Evolutionary conservation across 805 yeast genomes (phyloP).

Genomic region (Monosporozyma yasuniensis): DNA sequence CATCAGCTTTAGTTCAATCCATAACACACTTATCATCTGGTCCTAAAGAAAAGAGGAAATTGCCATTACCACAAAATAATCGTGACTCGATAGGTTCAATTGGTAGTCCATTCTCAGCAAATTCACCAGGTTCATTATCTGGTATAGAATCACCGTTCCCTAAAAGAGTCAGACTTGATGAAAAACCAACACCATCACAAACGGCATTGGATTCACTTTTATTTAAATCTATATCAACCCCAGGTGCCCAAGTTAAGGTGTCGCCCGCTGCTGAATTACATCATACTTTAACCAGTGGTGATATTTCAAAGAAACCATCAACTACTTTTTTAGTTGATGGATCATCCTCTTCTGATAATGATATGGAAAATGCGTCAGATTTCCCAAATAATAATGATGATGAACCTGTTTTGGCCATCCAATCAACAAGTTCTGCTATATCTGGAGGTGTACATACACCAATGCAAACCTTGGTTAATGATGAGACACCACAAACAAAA

Average conservation of each 20-base stretch:
- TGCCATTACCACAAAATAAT: constrained; percentile 5
- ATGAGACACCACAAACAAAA: neutral
- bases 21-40: neutral
- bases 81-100: constrained; percentile 2
- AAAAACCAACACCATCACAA: constrained; percentile 24
- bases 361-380: neutral
- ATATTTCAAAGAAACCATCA: neutral
- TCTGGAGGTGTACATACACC: neutral
- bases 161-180: constrained; percentile 19
- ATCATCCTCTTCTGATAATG: neutral
- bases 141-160: constrained; percentile 12
- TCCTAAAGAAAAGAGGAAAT: constrained; percentile 4
- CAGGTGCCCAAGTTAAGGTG: neutral
- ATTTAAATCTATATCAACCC: constrained; percentile 18
- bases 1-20: neutral
- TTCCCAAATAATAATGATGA: neutral
- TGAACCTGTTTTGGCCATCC: neutral
- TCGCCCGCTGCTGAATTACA: neutral
- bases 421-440: neutral
- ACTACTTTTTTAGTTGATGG: constrained; percentile 2
- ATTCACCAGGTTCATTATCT: constrained; percentile 11
- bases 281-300: neutral
- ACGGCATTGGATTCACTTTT: constrained; percentile 28
- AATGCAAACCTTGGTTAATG: neutral
- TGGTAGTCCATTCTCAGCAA: constrained; percentile 13